phyloP scores from a whole-genome alignment of 768 basidiomycete species.

The Kockovaella imperatae region DNA sequence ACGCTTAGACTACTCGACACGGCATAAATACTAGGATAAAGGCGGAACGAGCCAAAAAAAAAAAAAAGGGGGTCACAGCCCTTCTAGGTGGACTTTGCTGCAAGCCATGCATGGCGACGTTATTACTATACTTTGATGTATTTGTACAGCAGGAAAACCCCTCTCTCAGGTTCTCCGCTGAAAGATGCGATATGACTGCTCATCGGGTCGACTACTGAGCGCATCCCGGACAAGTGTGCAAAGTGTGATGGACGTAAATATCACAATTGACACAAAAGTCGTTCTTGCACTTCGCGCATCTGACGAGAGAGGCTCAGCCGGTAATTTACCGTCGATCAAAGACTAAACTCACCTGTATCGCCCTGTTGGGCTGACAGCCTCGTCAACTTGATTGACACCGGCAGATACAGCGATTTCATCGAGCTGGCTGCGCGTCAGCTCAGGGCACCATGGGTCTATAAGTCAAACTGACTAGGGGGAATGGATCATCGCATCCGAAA shows the following conservation, averaged over 20 bases:
- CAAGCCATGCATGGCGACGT: constrained; percentile 1
- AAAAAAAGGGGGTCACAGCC: too few species aligned
- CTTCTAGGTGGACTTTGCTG: too few species aligned
- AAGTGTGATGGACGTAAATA: constrained; percentile 86
- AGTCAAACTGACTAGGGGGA: constrained; percentile 48
- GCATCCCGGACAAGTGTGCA: constrained; percentile 80
- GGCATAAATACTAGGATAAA: constrained; percentile 70
- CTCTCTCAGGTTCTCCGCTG: background rate
- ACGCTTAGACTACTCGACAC: constrained; percentile 65
- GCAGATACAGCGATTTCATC: constrained; percentile 16
- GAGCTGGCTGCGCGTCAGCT: constrained; percentile 15
- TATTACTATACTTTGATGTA: background rate
- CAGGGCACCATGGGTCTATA: constrained; percentile 19
- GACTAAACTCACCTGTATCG: constrained; percentile 58
- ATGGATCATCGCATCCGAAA: constrained; percentile 68
- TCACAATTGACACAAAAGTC: constrained; percentile 96
- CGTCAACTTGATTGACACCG: constrained; percentile 38
- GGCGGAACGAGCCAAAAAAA: too few species aligned
- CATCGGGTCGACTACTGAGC: constrained; percentile 13
- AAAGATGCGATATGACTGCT: too few species aligned
- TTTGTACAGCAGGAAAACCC: background rate
- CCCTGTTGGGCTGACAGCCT: constrained; percentile 75
- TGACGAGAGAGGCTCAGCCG: constrained; percentile 6
- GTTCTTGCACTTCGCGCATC: constrained; percentile 65
- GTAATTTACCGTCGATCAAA: background rate